A percentile compares a stretch with the other conserved stretches of the same genome.
Conservation (phyloP, 1,139 yeast genomes). For the Taphrina communis region DNA sequence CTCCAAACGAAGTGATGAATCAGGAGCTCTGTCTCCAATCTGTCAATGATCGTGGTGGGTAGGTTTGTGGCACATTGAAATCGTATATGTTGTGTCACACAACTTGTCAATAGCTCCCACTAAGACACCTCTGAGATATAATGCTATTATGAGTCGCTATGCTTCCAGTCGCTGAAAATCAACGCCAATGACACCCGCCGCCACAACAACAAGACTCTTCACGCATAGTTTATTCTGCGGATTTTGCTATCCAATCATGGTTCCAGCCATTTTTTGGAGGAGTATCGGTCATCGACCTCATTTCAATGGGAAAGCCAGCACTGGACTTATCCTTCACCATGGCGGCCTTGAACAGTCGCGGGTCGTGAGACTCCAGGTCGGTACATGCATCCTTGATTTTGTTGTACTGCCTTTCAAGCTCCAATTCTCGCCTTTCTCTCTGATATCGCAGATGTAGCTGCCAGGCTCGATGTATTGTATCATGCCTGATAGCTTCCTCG, state of each 20-base stretch:
- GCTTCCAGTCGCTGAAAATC: background rate
- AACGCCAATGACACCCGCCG: background rate
- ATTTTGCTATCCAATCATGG: constrained; percentile 58
- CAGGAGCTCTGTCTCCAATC: too few species aligned
- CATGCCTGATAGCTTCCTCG: constrained; percentile 86
- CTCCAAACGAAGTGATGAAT: too few species aligned
- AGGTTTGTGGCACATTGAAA: too few species aligned
- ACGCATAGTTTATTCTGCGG: background rate
- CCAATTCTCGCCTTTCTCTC: constrained; percentile 56
- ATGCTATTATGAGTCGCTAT: background rate
- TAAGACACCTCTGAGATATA: too few species aligned
- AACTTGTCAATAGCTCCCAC: too few species aligned
- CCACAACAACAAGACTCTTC: too few species aligned
- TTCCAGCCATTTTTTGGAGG: constrained; percentile 91
- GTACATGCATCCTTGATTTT: constrained; percentile 76
- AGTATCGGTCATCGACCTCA: constrained; percentile 85
- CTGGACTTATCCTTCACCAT: constrained; percentile 55
- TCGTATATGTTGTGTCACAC: too few species aligned
- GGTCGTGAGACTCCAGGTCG: constrained; percentile 62
- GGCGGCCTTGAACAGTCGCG: constrained; percentile 59
- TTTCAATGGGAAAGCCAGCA: constrained; percentile 69
- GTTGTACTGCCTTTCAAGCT: constrained; percentile 67
- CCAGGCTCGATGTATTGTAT: constrained; percentile 87
- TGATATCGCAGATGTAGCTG: constrained; percentile 62
- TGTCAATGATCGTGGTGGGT: too few species aligned